Evolutionary conservation across 2,329 filamentous ascomycete genomes (phyloP), one percentile per base, ranked within the genome.

Genomic region (Cladosporium sp.): DNA sequence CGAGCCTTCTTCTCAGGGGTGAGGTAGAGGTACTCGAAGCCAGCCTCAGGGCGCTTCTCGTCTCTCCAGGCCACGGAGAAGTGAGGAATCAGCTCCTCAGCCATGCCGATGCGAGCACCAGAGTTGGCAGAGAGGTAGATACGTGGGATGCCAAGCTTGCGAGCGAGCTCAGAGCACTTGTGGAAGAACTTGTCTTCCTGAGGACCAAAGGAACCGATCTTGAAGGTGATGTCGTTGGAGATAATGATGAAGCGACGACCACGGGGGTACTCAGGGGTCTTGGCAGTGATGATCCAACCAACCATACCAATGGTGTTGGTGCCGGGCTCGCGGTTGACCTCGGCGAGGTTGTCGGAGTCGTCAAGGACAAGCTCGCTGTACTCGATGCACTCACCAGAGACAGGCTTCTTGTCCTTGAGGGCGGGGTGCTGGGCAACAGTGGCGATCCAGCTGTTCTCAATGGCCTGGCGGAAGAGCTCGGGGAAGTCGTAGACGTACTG

Each of bases 401-500:
- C 83, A 36, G 94, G 94, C 75, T 92, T 88, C 80, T 91, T 91
- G 42, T 91, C 85, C 51, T 85, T 85, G 61, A 97, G 79, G 19
- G 82, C 80, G 11, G 90, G 82, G 69, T 93, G 87, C 73, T 87
- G 87, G 73, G 87, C 85, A 64, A 89, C 82, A 59, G 87, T 86
- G 74, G 88, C 87, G 71, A 80, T 78, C 94, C 94, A 99, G 77
- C 85, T 89, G 82, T 97, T 97, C 80, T 97, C 92, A 72, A 96
- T 91, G 45, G 94, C 92, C 78, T 97, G 94, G 72, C 94, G 87
- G 89, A 99, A 99, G 51, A 99, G 87, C 82, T 99, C 94, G 30
- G 94, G 94, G 88, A 99, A 99, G 77, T 99, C 94, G 75, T 99
- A 99, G 57, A 97, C 94, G 74, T 97, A 99, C 78, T 99, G 94